Evolutionary conservation across 2,329 filamentous ascomycete genomes (phyloP).

Genomic region (Pseudogymnoascus sp.): DNA sequence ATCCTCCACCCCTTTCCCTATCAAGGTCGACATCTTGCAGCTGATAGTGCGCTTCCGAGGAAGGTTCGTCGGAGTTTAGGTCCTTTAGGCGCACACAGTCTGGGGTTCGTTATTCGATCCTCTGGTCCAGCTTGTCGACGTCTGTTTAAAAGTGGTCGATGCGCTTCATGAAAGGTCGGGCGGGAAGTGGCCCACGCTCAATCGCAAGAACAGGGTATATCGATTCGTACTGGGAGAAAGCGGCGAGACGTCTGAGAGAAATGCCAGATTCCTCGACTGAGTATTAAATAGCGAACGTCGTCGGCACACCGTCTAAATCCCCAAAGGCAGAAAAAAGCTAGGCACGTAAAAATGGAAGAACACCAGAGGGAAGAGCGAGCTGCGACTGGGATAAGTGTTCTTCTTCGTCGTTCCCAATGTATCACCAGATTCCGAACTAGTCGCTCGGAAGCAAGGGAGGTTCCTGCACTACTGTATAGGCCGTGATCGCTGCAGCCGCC

Average conservation of each 20-base stretch:
- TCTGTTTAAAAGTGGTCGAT: not conserved
- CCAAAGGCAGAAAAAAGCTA: not conserved
- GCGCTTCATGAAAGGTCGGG: not conserved
- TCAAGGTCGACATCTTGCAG: not conserved
- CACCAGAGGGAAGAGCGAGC: not conserved
- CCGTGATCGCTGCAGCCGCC: constrained; percentile 8
- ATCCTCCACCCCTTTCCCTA: constrained; percentile 14
- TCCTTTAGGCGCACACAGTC: not conserved
- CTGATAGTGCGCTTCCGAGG: not conserved
- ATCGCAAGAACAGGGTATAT: constrained; percentile 2
- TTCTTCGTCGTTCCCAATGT: constrained; percentile 3
- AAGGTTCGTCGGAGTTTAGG: not conserved
- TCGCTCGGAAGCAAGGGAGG: constrained; percentile 1
- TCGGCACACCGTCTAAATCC: not conserved
- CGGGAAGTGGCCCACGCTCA: not conserved
- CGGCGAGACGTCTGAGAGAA: not conserved
- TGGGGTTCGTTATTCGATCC: not conserved
- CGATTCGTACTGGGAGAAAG: not conserved
- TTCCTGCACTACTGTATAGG: constrained; percentile 3
- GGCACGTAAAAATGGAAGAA: not conserved
- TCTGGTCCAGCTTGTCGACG: not conserved
- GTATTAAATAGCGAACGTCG: not conserved
- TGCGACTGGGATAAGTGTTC: not conserved
- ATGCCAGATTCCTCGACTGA: constrained; percentile 1
- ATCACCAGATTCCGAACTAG: constrained; percentile 5